A percentile compares a stretch with the other conserved stretches of the same genome.
phyloP scores from a whole-genome alignment of 1,139 yeast species.

The Zygoascus meyerae region DNA sequence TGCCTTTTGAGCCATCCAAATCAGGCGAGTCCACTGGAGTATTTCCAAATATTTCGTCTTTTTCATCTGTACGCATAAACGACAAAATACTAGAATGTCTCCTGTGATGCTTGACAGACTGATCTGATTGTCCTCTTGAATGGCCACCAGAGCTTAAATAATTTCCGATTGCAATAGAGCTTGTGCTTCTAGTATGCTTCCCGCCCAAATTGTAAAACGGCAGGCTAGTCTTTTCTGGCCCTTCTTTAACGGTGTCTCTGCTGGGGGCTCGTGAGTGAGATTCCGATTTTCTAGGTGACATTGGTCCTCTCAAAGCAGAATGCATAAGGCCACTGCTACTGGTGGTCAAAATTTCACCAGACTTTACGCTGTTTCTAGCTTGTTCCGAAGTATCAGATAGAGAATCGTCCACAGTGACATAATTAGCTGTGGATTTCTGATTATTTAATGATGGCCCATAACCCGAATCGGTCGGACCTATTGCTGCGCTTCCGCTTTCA shows the following conservation, averaged over 20 bases:
- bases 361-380: neutral
- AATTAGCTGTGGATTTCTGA: neutral
- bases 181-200: constrained; percentile 18
- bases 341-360: constrained; percentile 1
- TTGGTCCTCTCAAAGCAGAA: constrained; percentile 1
- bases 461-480: constrained; percentile 15
- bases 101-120: constrained; percentile 16
- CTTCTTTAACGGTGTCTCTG: constrained; percentile 18
- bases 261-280: constrained; percentile 20
- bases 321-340: constrained; percentile 4
- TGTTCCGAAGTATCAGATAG: neutral
- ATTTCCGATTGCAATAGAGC: constrained; percentile 2
- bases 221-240: neutral
- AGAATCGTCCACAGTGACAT: neutral
- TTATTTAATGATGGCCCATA: constrained; percentile 7
- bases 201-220: constrained; percentile 11
- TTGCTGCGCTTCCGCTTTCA: constrained; percentile 8
- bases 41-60: constrained; percentile 1
- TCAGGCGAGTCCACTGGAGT: neutral
- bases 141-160: neutral
- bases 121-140: neutral
- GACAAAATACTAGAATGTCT: constrained; percentile 22
- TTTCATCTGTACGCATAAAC: constrained; percentile 13
- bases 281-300: constrained; percentile 2
- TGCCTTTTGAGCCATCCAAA: constrained; percentile 5